Evolutionary conservation across 495 filamentous ascomycete species (phyloP), one percentile per base, ranked within the genome.

Genomic region (Cryomyces minteri): DNA sequence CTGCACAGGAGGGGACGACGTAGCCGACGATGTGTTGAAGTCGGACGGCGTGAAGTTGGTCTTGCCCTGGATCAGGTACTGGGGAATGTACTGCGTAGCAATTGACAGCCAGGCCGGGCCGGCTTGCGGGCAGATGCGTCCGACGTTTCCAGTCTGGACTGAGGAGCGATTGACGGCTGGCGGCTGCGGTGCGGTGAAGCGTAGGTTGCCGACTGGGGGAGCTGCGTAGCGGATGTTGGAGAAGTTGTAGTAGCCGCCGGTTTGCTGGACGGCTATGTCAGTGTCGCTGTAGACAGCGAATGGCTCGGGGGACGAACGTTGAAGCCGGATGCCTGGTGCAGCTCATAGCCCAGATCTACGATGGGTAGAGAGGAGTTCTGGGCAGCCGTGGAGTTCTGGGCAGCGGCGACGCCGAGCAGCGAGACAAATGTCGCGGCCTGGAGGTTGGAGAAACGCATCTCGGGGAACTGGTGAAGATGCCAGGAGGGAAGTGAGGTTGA

Each of bases 171-270:
- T 55, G 9, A 58, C 46, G 30, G 62, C 58, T 14, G 60, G 58
- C 29, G 48, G 11, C 5, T 58, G 39, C 0, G 73, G 72, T 5
- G 67, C 62, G 14, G 58, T 56, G 49, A 74, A 77, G 10, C 74
- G 62, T 4, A 72, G 54, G 38, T 70, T 54, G 10, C 68, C 71
- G 6, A 69, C 29, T 8, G 75, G 75, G 7, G 73, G 70, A 12
- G 67, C 67, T 5, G 70, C 73, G 56, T 72, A 79, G 29, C 72
- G 67, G 50, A 79, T 76, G 44, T 77, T 76, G 33, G 58, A 64
- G 59, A 77, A 78, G 46, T 71, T 75, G 48, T 75, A 77, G 50
- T 65, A 60, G 30, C 60, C 45, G 32, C 58, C 51, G 34, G 63
- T 51, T 41, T 43, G 31, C 45, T 51, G 32, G 34, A 38, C 12